Evolutionary conservation across 1,139 yeast species (phyloP).

Genomic region (Lodderomyces parapsilosis): DNA sequence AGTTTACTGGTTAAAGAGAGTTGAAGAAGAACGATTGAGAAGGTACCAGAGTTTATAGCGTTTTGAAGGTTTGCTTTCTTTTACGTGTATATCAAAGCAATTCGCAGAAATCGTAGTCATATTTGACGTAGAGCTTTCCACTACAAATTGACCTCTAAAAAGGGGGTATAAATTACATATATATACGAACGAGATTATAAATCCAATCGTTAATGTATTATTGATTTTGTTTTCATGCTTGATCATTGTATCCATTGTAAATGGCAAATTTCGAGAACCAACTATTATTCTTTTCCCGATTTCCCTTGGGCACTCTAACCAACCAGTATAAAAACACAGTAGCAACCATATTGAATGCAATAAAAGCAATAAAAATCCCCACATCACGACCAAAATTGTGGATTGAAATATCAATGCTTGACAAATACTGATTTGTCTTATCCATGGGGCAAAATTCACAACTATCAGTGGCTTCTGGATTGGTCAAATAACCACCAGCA

Average conservation of each 20-base stretch:
- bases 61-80: not conserved
- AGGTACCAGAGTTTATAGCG: too few relatives aligned
- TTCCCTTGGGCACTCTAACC: constrained; percentile 68
- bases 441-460: constrained; percentile 55
- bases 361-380: constrained; percentile 53
- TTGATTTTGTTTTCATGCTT: not conserved
- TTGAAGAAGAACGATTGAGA: too few relatives aligned
- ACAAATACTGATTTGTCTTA: constrained; percentile 52
- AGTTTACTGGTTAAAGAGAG: constrained; percentile 32
- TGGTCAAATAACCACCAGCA: constrained; percentile 51
- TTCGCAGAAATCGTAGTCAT: too few relatives aligned
- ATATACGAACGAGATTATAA: too few relatives aligned
- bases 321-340: constrained; percentile 67
- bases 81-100: not conserved
- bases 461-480: constrained; percentile 37
- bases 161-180: not conserved
- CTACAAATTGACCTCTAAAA: too few relatives aligned
- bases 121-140: too few relatives aligned
- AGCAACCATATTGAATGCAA: constrained; percentile 50
- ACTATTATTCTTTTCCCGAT: constrained; percentile 18
- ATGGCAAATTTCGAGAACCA: constrained; percentile 3
- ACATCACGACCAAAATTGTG: constrained; percentile 65
- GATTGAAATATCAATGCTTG: constrained; percentile 38
- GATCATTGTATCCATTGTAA: constrained; percentile 6
- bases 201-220: too few relatives aligned